These are phyloP conservation scores for Aspergillus carlsbadensis DNA, from an alignment of 495 filamentous ascomycete species.

Conservation along the genomic window DNA sequence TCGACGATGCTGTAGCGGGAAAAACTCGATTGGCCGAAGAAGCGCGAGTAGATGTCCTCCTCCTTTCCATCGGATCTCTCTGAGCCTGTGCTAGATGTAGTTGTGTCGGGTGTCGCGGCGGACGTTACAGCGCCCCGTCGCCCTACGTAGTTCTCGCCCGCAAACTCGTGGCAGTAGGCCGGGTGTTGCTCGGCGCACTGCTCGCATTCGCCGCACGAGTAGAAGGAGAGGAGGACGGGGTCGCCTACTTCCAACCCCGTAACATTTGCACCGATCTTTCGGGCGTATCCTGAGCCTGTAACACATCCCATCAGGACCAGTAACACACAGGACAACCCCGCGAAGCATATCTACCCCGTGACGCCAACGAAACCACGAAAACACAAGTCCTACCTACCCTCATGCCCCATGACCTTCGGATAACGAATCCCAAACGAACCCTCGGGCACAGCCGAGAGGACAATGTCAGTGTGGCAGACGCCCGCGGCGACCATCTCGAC, in stretches of 20 bases:
- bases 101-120: neutral
- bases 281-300: slow-evolving; percentile 43
- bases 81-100: neutral
- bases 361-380: too few relatives aligned
- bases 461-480: slow-evolving; percentile 43
- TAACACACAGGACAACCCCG: too few relatives aligned
- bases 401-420: slow-evolving; percentile 27
- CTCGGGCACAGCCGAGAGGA: slow-evolving; percentile 11
- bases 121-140: slow-evolving; percentile 7
- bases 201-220: slow-evolving; percentile 35
- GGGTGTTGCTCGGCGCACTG: slow-evolving; percentile 23
- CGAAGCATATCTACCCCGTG: too few relatives aligned
- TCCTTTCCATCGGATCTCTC: neutral
- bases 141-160: slow-evolving; percentile 34
- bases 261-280: slow-evolving; percentile 38
- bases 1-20: slow-evolving; percentile 30
- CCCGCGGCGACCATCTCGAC: slow-evolving; percentile 40
- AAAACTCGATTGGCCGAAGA: slow-evolving; percentile 44
- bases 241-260: slow-evolving; percentile 40
- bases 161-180: slow-evolving; percentile 31
- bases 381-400: slow-evolving; percentile 27
- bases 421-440: slow-evolving; percentile 17
- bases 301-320: too few relatives aligned
- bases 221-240: slow-evolving; percentile 45
- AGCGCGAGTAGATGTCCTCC: slow-evolving; percentile 21